Base-by-base conservation (phyloP, 345 rosid species). In the Bruguiera parviflora region DNA sequence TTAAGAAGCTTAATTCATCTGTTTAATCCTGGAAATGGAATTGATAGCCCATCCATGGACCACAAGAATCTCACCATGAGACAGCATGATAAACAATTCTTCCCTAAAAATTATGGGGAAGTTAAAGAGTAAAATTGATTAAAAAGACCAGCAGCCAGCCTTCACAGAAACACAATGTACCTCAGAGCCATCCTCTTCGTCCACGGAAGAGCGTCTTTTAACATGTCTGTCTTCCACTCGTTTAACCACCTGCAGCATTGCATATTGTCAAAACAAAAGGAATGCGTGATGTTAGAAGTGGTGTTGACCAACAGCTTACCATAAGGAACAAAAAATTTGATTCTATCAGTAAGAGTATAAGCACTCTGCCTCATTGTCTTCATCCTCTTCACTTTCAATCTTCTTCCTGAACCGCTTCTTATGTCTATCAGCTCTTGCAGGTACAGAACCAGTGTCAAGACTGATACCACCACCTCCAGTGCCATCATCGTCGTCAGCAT, bases 351-450 rank as follows among this genome's bases (percentile, higher is more conserved):
- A 39, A 65, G 65, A 63, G 63, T 64, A 71, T 77, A 71, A 75
- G 77, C 61, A 79, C 69, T 65, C 75, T 76, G 53, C 98, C 91
- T 92, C 96, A 24, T 81, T 84, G 57, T 86, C 94, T 65, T 82
- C 88, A 37, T 94, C 96, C 52, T 87, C 90, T 28, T 86, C 87
- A 75, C 35, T 76, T 73, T 80, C 96, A 49, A 68, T 83, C 84
- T 87, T 95, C 83, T 88, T 95, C 76, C 99, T 84, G 64, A 92
- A 95, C 64, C 96, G 82, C 79, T 95, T 95, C 84, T 72, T 84
- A 28, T 63, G 78, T 71, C 74, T 68, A 72, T 77, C 83, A 57
- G 75, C 72, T 70, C 82, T 91, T 59, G 70, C 70, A 10, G 87
- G 69, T 71, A 81, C 88, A 47, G 87, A 76, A 8, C 67, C 69